A percentile compares a stretch with the other conserved stretches of the same genome.
Evolutionary conservation across 306 rosid genomes (phyloP).

Genomic region (Fagus sylvatica): DNA sequence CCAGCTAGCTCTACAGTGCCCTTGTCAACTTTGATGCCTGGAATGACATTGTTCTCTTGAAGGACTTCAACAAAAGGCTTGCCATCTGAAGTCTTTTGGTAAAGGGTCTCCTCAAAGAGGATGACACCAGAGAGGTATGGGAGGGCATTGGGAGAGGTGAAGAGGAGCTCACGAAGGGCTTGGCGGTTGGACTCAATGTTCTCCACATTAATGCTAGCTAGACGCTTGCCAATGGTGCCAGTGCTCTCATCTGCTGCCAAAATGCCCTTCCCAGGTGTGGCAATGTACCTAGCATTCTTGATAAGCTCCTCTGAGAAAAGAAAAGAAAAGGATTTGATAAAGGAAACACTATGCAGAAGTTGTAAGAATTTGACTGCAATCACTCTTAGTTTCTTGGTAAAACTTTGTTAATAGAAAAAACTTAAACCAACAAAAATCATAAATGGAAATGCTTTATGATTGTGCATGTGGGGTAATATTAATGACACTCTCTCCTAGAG

Average conservation of each 20-base stretch:
- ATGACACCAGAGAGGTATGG: slow-evolving; percentile 81
- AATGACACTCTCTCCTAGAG: too few relatives aligned
- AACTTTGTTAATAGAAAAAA: too few relatives aligned
- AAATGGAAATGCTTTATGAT: too few relatives aligned
- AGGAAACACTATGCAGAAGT: too few relatives aligned
- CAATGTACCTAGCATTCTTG: slow-evolving; percentile 86
- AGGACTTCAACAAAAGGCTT: slow-evolving; percentile 82
- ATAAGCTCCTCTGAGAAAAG: slow-evolving; percentile 66
- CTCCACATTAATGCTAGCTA: slow-evolving; percentile 80
- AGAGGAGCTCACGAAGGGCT: slow-evolving; percentile 88
- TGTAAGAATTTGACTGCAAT: too few relatives aligned
- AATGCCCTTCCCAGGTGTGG: slow-evolving; percentile 83
- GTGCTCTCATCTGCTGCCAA: slow-evolving; percentile 96
- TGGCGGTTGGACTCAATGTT: slow-evolving; percentile 84
- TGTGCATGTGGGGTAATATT: too few relatives aligned
- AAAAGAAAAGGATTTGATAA: background rate
- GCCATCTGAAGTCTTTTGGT: slow-evolving; percentile 68
- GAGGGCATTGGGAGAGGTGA: slow-evolving; percentile 77
- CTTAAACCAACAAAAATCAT: too few relatives aligned
- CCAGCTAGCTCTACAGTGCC: slow-evolving; percentile 88
- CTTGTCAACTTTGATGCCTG: slow-evolving; percentile 98
- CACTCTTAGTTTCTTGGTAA: too few relatives aligned
- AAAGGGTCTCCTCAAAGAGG: slow-evolving; percentile 88
- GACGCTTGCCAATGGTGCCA: slow-evolving; percentile 87
- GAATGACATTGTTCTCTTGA: slow-evolving; percentile 67